A percentile compares a stretch with the other conserved stretches of the same genome.
phyloP scores from a whole-genome alignment of 108 stramenopile genomes.

The Skeletonema potamos region DNA sequence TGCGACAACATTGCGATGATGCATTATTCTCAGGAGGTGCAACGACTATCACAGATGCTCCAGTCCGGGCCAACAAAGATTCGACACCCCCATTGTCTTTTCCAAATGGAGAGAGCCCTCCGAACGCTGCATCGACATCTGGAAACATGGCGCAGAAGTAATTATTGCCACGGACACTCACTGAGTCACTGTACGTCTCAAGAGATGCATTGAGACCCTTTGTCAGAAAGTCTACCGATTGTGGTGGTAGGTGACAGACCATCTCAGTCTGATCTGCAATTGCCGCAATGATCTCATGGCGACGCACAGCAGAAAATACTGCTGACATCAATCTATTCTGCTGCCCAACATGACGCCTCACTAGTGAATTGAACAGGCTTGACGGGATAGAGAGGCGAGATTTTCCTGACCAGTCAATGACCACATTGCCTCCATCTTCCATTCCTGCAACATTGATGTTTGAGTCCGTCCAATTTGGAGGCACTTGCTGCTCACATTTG shows the following conservation, averaged over 20 bases:
- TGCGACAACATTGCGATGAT: constrained; percentile 66
- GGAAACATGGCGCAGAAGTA: constrained; percentile 72
- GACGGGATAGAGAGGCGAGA: constrained; percentile 52
- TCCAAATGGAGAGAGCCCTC: constrained; percentile 68
- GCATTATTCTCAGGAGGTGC: constrained; percentile 72
- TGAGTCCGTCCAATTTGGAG: constrained; percentile 64
- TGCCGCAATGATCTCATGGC: constrained; percentile 74
- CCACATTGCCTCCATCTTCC: constrained; percentile 45
- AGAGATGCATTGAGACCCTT: constrained; percentile 47
- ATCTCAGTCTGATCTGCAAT: constrained; percentile 62
- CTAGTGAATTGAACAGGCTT: constrained; percentile 45
- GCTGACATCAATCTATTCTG: constrained; percentile 61
- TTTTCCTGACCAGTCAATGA: constrained; percentile 68
- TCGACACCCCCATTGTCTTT: constrained; percentile 55
- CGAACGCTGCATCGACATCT: constrained; percentile 75
- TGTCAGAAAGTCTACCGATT: constrained; percentile 42
- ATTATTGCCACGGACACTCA: constrained; percentile 53
- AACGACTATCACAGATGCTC: constrained; percentile 62
- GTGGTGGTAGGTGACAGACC: constrained; percentile 57
- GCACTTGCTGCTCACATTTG: constrained; percentile 52
- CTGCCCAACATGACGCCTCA: constrained; percentile 63
- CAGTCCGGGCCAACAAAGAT: constrained; percentile 30
- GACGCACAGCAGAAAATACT: constrained; percentile 61
- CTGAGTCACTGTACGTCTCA: constrained; percentile 73
- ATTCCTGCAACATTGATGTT: constrained; percentile 58